Evolutionary conservation across 768 basidiomycete genomes (phyloP), one percentile per base, ranked within the genome.

Genomic region (Macrolepiota fuliginosa): DNA sequence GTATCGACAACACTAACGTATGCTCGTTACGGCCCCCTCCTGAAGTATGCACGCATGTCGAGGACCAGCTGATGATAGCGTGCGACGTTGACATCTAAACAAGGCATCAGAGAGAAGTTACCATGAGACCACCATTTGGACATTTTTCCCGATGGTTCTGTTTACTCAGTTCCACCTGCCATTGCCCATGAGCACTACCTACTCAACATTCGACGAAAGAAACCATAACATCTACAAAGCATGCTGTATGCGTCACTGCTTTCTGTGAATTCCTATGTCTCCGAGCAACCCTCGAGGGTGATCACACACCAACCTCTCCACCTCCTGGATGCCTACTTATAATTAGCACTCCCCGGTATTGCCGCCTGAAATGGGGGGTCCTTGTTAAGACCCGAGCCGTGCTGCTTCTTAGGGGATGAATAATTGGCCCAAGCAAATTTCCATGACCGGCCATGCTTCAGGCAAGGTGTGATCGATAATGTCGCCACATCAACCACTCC

Each of bases 331-430:
- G 13, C 9, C 19, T 49, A 15, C 42, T 25, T 57, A 58, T 58
- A 50, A 47, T 50, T 58, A 49, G 46, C 19, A 15, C 17, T 12
- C 25, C n/a, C 10, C 19, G 11, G 47, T 39, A 39, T 15, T 22
- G 36, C 17, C 27, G 22, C 45, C 47, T 24, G 35, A 5, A 60
- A 42, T 39, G 27, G 10, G 37, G 22, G 15, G 25, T 52, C n/a
- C 25, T 32, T 15, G 52, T 50, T 40, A 61, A 61, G 59, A 61
- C 52, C 59, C 59, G 59, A 61, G 25, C 59, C 59, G 51, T 36
- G 22, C 17, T 60, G 58, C 58, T 60, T 61, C 59, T 37, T 47
- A 27, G 32, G 39, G 32, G 24, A 35, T 17, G 51, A 45, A 17
- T 19, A 27, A 22, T 50, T 50, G 47, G 35, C n/a, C 29, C 47